Percentiles rank a stretch among this genome's conserved stretches.
These are phyloP conservation scores for Hericium coralloides DNA, from an alignment of 768 basidiomycete species.

Conservation along the genomic window DNA sequence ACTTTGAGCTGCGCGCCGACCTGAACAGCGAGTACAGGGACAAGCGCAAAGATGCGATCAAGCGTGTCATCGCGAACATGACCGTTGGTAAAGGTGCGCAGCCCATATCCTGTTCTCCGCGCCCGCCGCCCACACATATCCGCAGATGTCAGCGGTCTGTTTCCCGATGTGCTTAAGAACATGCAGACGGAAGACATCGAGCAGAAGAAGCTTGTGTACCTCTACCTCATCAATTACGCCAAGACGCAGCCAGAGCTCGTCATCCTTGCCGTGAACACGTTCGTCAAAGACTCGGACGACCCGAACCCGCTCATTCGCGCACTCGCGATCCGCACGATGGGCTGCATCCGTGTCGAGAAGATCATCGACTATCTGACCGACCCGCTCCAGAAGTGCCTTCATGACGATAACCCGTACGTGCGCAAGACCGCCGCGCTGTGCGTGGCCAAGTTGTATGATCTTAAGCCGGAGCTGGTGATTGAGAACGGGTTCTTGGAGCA, in stretches of 20 bases:
- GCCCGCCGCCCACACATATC: neutral
- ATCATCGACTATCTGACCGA: constrained; percentile 98
- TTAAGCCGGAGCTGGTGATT: constrained; percentile 90
- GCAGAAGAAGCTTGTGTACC: constrained; percentile 99
- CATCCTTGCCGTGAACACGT: constrained; percentile 97
- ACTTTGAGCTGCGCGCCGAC: constrained; percentile 94
- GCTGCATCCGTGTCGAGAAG: constrained; percentile 93
- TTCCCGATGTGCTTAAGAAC: constrained; percentile 98
- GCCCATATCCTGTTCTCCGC: neutral
- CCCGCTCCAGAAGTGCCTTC: constrained; percentile 83
- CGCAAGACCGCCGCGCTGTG: constrained; percentile 96
- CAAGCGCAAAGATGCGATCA: constrained; percentile 97
- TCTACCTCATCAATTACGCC: constrained; percentile 99
- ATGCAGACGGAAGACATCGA: constrained; percentile 99
- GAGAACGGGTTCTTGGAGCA: constrained; percentile 91
- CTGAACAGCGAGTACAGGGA: constrained; percentile 96
- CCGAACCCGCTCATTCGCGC: constrained; percentile 95
- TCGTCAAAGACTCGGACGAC: constrained; percentile 96
- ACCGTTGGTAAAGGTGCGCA: constrained; percentile 91
- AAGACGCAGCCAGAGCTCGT: constrained; percentile 98
- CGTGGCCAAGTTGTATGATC: constrained; percentile 95
- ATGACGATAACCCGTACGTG: constrained; percentile 97
- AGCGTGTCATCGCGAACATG: constrained; percentile 96
- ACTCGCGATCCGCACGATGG: constrained; percentile 96
- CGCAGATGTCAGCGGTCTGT: constrained; percentile 83